phyloP scores from a whole-genome alignment of 225 moss, liverwort and hornwort genomes.

The Physcomitrellopsis africana region DNA sequence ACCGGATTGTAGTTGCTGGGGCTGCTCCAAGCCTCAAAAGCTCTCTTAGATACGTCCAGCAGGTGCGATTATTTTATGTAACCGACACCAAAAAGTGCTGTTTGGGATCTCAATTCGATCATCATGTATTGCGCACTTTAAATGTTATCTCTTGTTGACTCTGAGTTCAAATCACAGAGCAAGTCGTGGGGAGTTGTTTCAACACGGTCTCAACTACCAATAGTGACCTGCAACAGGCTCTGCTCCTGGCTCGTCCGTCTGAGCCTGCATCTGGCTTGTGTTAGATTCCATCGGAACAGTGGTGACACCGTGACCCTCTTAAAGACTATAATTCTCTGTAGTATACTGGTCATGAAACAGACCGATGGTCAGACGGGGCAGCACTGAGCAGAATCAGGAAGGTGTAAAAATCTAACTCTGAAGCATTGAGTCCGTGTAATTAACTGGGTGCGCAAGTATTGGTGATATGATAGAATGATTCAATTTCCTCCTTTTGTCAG shows the following conservation, averaged over 20 bases:
- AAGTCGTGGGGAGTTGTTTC: neutral
- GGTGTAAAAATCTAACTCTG: conserved; percentile 18
- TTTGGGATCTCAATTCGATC: no score
- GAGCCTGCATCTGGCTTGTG: conserved; percentile 5
- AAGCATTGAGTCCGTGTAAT: conserved; percentile 38
- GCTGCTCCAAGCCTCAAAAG: no score
- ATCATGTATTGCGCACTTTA: no score
- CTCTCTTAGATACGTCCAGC: no score
- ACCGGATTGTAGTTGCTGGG: no score
- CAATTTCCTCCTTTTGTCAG: conserved; percentile 36
- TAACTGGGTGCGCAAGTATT: conserved; percentile 22
- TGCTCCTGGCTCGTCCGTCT: neutral
- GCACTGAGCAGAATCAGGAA: conserved; percentile 20
- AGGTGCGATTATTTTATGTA: no score
- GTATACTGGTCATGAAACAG: conserved; percentile 38
- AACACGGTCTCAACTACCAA: conserved; percentile 26
- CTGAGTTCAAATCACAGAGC: conserved; percentile 9
- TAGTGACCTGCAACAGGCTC: conserved; percentile 28
- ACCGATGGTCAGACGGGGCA: conserved; percentile 29
- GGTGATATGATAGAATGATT: conserved; percentile 32
- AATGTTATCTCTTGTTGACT: no score
- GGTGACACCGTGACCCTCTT: neutral
- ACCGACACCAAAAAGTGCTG: no score
- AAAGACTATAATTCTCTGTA: conserved; percentile 30
- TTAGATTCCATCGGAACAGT: conserved; percentile 28